These are phyloP conservation scores for Ophiostoma tasmaniense DNA, from an alignment of 2,329 filamentous ascomycete species.

Conservation along the genomic window DNA sequence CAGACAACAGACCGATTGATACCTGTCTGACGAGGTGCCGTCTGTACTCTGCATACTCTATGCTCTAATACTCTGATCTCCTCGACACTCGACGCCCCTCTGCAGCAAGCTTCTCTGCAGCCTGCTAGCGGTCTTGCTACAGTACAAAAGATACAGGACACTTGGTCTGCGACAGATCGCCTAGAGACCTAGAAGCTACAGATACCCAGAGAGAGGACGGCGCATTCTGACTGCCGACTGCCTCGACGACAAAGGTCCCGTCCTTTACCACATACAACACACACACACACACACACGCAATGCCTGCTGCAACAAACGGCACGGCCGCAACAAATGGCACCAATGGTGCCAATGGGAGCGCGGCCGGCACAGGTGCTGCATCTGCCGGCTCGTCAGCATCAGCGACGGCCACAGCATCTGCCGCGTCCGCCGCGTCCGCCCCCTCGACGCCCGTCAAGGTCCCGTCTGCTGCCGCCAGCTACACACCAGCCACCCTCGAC, in stretches of 20 bases:
- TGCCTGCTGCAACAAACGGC: constrained; percentile 4
- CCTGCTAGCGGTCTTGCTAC: neutral
- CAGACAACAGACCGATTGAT: neutral
- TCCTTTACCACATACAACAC: neutral
- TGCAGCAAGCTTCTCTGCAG: neutral
- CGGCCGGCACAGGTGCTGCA: neutral
- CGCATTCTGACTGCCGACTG: neutral
- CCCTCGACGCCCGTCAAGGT: constrained; percentile 53
- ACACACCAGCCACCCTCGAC: constrained; percentile 53
- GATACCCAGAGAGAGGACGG: neutral
- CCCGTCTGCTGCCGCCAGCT: constrained; percentile 48
- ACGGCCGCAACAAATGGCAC: neutral
- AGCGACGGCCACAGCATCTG: neutral
- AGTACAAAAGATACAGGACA: neutral
- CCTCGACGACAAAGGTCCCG: neutral
- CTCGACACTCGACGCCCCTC: neutral
- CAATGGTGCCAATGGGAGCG: neutral
- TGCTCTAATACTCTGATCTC: too few species aligned
- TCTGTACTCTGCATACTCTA: too few species aligned
- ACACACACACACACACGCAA: constrained; percentile 1
- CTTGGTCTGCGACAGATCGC: neutral
- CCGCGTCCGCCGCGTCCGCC: neutral
- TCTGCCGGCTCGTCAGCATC: constrained; percentile 1
- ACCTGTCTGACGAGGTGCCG: neutral
- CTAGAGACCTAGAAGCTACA: neutral